Base-by-base conservation (phyloP, 2,329 filamentous ascomycete genomes). In the Endocalyx cinctus region DNA sequence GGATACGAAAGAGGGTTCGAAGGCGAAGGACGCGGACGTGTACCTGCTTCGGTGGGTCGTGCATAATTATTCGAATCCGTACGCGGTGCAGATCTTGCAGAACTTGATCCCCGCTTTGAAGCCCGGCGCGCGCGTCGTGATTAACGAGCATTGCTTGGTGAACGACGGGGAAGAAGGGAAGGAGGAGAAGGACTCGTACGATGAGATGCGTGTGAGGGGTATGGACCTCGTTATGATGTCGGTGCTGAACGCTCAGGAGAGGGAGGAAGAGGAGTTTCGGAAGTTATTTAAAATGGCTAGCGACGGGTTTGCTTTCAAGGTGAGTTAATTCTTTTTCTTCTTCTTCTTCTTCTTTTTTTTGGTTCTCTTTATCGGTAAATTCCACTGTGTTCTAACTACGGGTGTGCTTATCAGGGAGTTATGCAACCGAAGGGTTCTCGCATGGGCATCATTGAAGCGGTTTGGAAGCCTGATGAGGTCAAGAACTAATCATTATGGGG, bases 191-290 rank as follows among this genome's bases (percentile, higher is more conserved):
- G 57, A 53, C 15, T 46, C 59, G 1, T 67, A 63, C 62, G 67
- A 72, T 38, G 66, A 70, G 45, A n/a, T n/a, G n/a, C n/a, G n/a
- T n/a, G 66, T 70, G 36, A 52, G 64, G 10, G 59, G 62, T 20
- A 72, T 74, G 66, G 71, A 74, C 41, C 48, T 74, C 41, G 54
- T 71, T 3, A 74, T 76, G 71, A 46, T 74, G 48, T 61, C 61
- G 8, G 39, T 73, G 20, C 55, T 73, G 23, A 76, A 75, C 41
- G 63, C 70, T 3, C 64, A 70, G 45, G 72, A 76, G 52, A 60
- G 72, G 7, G 58, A 58, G 4, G 63, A 68, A 39, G 47, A 51
- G 5, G 69, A 72, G 39, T 75, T 72, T 37, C 45, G 50, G 19
- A 51, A 55, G 10, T 41, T 76, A 8, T 74, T 75, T 41, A 47